Evolutionary conservation across 1,139 yeast genomes (phyloP).

Genomic region (Blastobotrys proliferans): DNA sequence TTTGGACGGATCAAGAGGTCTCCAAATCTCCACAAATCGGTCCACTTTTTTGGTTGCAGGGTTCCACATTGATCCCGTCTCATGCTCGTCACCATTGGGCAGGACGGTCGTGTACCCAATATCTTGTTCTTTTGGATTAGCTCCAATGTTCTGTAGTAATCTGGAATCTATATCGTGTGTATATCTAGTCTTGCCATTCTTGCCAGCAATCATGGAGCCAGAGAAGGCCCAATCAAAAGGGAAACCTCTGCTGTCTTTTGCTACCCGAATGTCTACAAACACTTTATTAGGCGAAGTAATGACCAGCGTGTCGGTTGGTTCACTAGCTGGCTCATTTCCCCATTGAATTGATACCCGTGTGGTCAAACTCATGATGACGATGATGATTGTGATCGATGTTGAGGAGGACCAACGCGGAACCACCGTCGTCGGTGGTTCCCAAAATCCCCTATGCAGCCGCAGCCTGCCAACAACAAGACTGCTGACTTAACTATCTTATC

Average conservation of each 20-base stretch:
- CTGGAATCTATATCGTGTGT: slow-evolving; percentile 45
- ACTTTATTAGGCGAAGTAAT: slow-evolving; percentile 41
- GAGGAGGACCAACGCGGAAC: not conserved
- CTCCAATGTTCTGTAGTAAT: slow-evolving; percentile 17
- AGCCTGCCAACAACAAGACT: not conserved
- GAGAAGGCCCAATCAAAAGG: slow-evolving; percentile 44
- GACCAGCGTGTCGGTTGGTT: slow-evolving; percentile 51
- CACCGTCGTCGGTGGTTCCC: slow-evolving; percentile 1
- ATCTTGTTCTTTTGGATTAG: slow-evolving; percentile 14
- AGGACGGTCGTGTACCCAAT: slow-evolving; percentile 31
- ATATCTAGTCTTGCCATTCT: slow-evolving; percentile 30
- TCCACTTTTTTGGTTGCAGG: slow-evolving; percentile 44
- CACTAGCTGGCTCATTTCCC: slow-evolving; percentile 44
- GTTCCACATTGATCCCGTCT: slow-evolving; percentile 52
- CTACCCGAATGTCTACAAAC: slow-evolving; percentile 44
- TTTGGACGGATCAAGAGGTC: slow-evolving; percentile 46
- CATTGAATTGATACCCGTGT: slow-evolving; percentile 51
- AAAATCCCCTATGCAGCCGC: no score
- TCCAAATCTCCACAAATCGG: slow-evolving; percentile 55
- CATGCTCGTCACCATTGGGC: slow-evolving; percentile 44
- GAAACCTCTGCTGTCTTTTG: slow-evolving; percentile 20
- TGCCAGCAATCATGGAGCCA: slow-evolving; percentile 38
- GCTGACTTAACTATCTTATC: not conserved
- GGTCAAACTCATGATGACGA: slow-evolving; percentile 32
- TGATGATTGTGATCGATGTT: not conserved